Evolutionary conservation across 2,329 filamentous ascomycete genomes (phyloP), one percentile per base, ranked within the genome.

Genomic region (Phialophora tarda): DNA sequence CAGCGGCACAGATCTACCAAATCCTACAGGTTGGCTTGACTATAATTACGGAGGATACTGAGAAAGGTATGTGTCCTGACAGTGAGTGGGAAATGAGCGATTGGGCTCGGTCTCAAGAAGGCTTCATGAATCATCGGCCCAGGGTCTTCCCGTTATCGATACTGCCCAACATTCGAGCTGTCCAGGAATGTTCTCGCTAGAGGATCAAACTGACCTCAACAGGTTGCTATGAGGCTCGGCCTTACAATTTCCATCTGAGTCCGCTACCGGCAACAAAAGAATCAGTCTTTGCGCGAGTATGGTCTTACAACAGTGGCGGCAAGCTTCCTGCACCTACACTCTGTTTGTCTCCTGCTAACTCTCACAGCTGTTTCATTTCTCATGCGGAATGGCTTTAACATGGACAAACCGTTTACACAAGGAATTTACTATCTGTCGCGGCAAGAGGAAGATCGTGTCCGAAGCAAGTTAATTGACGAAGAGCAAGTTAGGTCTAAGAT

Each of bases 21-120:
- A 84, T 90, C 59, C 78, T 90, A 1, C 88, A 91, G 73, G 77
- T 90, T 62, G 88, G 88, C n/a, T 77, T 91, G 64, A 90, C 88
- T 0, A 85, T 87, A 72, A 86, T 86, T n/a, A 79, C 80, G 60
- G 85, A 89, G 74, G 82, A 88, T 74, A 70, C 74, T 6, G 76
- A 82, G 10, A 82, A 80, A 73, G 83, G 84, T 78, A 76, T 38
- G 47, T 44, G 30, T 38, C 17, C 2, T 30, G 48, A 23, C 2
- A 26, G 24, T 24, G 26, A 61, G 11, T 28, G 14, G 32, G 51
- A 55, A 55, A 32, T 23, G 48, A 50, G 11, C 7, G 21, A 10
- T 7, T 28, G 4, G 5, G 8, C 48, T 26, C 10, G 26, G 11
- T 26, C 0, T 4, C 38, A 7, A n/a, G 17, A 44, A 41, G 17